Percentiles rank a stretch among this genome's conserved stretches.
phyloP scores from a whole-genome alignment of 1,139 yeast species.

The Saccharomyces uvarum region DNA sequence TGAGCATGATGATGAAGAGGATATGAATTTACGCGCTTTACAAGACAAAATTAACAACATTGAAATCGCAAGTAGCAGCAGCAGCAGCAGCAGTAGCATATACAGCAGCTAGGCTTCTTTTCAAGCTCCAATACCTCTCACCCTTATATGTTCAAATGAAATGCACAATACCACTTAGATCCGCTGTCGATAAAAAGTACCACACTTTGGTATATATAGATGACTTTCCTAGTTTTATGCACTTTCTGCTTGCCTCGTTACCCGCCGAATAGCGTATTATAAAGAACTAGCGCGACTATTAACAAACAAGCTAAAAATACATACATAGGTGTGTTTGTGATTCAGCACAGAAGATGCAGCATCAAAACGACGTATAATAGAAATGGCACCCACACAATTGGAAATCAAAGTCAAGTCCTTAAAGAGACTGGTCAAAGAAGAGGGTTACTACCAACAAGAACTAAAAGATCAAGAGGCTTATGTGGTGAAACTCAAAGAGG shows the following conservation, averaged over 20 bases:
- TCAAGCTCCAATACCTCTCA: neutral
- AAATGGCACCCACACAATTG: constrained; percentile 69
- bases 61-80: constrained; percentile 6
- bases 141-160: too few relatives aligned
- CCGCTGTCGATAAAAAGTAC: neutral
- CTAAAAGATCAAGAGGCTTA: constrained; percentile 51
- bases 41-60: constrained; percentile 15
- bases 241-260: neutral
- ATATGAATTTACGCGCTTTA: constrained; percentile 7
- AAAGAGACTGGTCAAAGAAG: constrained; percentile 67
- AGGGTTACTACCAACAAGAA: constrained; percentile 56
- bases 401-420: constrained; percentile 74
- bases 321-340: too few relatives aligned
- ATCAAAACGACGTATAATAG: too few relatives aligned
- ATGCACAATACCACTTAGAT: neutral
- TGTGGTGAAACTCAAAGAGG: constrained; percentile 37
- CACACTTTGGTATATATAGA: neutral
- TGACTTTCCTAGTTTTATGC: neutral
- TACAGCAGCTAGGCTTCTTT: neutral
- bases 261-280: neutral
- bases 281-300: neutral
- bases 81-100: constrained; percentile 7
- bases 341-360: too few relatives aligned
- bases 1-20: constrained; percentile 4
- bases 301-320: neutral